Conservation (phyloP, 805 yeast species). For the Clavispora phyllophila region DNA sequence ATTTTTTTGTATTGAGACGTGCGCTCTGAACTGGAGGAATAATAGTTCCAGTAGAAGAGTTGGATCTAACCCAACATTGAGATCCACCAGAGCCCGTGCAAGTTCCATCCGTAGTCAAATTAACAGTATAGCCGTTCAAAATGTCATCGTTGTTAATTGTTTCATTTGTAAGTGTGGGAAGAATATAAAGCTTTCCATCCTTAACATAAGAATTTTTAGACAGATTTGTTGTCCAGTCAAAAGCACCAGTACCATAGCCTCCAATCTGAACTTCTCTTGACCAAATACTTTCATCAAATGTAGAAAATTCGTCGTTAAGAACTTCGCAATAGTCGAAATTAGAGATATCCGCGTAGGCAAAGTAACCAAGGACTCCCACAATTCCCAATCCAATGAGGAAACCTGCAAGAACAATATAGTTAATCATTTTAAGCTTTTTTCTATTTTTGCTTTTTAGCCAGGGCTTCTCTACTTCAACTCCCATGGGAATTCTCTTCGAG, state of each 20-base stretch:
- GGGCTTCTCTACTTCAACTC: background rate
- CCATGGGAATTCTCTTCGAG: background rate
- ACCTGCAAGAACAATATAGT: background rate
- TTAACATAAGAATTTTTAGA: background rate
- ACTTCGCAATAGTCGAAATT: background rate
- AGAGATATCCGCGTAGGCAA: background rate
- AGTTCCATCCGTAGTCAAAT: background rate
- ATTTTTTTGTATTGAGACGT: background rate
- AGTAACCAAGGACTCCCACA: background rate
- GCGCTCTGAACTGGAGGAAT: constrained; percentile 1
- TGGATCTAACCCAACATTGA: background rate
- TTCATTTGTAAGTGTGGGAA: background rate
- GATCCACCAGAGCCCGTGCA: background rate
- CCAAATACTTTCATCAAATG: background rate
- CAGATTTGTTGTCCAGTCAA: background rate
- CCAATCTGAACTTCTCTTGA: background rate
- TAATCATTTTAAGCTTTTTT: background rate
- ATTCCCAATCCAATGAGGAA: background rate
- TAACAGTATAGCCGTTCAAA: background rate
- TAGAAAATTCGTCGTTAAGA: background rate
- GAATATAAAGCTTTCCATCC: background rate
- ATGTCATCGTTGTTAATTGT: background rate
- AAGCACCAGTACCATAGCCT: background rate
- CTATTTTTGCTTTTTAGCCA: background rate
- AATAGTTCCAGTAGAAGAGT: background rate